Conservation (phyloP, 306 rosid genomes). For the Hylodesmum podocarpum region DNA sequence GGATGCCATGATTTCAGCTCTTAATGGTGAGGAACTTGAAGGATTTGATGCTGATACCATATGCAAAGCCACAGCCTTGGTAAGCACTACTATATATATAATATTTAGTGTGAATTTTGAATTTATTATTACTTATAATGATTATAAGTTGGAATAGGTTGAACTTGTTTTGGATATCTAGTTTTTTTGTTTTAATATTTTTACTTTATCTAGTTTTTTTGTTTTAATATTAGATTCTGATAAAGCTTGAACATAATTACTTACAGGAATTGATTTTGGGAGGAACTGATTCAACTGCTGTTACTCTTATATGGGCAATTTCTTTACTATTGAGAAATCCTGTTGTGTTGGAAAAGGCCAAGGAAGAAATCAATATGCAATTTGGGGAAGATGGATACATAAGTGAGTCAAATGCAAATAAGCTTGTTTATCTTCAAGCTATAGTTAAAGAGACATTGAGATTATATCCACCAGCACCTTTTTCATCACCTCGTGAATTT, state of each 20-base stretch:
- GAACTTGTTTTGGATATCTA: no score
- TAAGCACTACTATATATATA: no score
- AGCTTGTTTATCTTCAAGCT: neutral
- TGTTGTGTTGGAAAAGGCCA: neutral
- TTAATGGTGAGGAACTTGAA: neutral
- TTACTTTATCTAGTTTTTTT: no score
- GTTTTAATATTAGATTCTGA: no score
- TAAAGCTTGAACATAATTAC: no score
- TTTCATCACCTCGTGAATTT: neutral
- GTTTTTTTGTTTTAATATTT: no score
- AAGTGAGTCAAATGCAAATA: neutral
- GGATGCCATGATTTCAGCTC: neutral
- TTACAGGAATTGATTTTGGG: neutral
- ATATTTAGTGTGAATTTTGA: no score
- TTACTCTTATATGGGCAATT: neutral
- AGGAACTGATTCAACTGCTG: neutral
- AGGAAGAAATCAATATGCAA: neutral
- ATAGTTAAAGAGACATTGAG: slow-evolving; percentile 4
- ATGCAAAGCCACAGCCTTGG: neutral
- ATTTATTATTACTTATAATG: no score
- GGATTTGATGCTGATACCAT: neutral
- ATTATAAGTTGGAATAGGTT: no score
- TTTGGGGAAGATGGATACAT: neutral
- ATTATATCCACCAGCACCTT: neutral
- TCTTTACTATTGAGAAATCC: neutral